Percentiles rank a stretch among this genome's conserved stretches.
phyloP scores from a whole-genome alignment of 495 filamentous ascomycete genomes.

The Annulohypoxylon bovei region DNA sequence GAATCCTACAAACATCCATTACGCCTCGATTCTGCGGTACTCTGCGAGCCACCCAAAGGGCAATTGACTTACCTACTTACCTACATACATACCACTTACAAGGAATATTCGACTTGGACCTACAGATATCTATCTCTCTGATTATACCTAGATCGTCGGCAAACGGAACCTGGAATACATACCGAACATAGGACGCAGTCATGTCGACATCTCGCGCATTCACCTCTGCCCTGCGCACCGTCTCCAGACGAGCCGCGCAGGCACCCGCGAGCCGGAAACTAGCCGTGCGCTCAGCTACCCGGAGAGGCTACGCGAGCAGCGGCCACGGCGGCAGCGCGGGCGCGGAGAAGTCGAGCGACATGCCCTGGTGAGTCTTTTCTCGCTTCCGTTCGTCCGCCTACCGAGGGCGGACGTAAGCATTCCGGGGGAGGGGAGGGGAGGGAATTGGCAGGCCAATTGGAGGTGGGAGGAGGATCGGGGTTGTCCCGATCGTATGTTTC shows the following conservation, averaged over 20 bases:
- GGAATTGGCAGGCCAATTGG: not conserved
- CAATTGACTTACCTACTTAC: not conserved
- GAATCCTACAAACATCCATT: not conserved
- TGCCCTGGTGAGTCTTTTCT: constrained; percentile 41
- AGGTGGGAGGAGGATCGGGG: not conserved
- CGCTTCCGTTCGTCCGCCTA: not conserved
- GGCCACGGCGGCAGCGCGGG: constrained; percentile 20
- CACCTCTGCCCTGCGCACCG: constrained; percentile 21
- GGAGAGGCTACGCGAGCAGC: constrained; percentile 31
- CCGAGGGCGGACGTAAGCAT: not conserved
- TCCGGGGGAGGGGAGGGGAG: not conserved
- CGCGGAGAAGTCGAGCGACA: constrained; percentile 39
- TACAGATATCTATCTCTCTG: not conserved
- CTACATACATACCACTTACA: not conserved
- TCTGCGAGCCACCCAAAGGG: not conserved
- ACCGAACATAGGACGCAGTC: not conserved
- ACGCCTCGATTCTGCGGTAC: not conserved
- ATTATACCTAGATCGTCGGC: not conserved
- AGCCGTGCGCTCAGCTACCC: not conserved
- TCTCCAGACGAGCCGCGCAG: constrained; percentile 13
- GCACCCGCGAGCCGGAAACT: constrained; percentile 6
- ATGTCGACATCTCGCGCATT: constrained; percentile 29
- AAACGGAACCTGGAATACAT: not conserved
- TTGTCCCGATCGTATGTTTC: not conserved
- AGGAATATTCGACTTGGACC: no score